These are phyloP conservation scores for Lactarius akahatsu DNA, from an alignment of 768 basidiomycete species.

Conservation along the genomic window DNA sequence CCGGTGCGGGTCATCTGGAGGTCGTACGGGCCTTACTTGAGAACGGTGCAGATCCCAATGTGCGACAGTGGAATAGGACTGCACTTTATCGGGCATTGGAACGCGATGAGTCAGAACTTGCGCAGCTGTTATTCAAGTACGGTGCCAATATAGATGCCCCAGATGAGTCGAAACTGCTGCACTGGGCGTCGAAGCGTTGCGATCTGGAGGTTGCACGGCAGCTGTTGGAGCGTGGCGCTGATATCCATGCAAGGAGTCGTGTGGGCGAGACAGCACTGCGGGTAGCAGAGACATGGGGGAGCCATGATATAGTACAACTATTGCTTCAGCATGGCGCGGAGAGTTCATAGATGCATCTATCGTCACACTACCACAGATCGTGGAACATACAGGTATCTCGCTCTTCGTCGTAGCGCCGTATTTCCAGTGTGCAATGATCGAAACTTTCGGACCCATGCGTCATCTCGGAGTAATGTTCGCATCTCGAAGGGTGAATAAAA, in stretches of 20 bases:
- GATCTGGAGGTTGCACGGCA: background rate
- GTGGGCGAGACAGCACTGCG: background rate
- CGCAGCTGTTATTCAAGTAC: background rate
- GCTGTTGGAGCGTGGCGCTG: background rate
- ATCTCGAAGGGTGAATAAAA: background rate
- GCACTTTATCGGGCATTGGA: background rate
- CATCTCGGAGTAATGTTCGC: background rate
- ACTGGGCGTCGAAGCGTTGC: background rate
- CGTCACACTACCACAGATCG: background rate
- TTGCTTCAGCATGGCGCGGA: background rate
- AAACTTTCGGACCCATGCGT: conserved; percentile 31
- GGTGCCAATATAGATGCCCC: background rate
- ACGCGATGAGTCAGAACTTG: background rate
- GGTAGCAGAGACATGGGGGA: background rate
- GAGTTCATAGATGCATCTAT: background rate
- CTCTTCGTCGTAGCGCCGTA: background rate
- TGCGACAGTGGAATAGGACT: background rate
- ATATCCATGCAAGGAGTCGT: background rate
- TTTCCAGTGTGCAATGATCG: background rate
- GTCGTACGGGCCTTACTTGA: background rate
- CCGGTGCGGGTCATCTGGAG: too few relatives aligned
- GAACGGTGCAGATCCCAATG: background rate
- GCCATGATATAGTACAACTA: background rate
- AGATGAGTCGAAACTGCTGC: background rate
- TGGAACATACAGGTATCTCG: background rate